phyloP scores from a whole-genome alignment of 257 asterid species.

The Plantago ovata region DNA sequence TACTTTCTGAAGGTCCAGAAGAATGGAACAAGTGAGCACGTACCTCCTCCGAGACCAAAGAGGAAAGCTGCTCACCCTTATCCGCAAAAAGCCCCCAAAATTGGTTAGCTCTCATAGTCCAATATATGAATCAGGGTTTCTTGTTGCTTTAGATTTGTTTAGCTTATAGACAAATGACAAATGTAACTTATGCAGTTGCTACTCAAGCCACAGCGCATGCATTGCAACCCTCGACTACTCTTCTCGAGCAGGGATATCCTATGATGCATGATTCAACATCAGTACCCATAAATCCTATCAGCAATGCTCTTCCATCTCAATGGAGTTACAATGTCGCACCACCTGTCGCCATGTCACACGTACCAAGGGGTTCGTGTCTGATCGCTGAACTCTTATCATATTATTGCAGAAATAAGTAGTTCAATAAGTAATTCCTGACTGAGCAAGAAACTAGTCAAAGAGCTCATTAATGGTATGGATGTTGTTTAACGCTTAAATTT shows the following conservation, averaged over 20 bases:
- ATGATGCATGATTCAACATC: constrained; percentile 42
- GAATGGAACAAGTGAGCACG: constrained; percentile 73
- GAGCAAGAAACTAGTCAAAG: background rate
- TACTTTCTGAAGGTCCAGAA: constrained; percentile 88
- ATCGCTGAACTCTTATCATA: background rate
- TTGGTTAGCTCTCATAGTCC: constrained; percentile 7
- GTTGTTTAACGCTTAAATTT: background rate
- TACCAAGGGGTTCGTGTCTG: constrained; percentile 41
- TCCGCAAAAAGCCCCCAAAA: constrained; percentile 82
- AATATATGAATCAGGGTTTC: background rate
- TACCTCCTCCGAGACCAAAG: constrained; percentile 99
- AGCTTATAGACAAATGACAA: constrained; percentile 2
- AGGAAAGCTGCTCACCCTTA: constrained; percentile 90
- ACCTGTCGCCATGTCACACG: constrained; percentile 29
- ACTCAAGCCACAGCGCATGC: constrained; percentile 37
- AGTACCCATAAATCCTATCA: constrained; percentile 33
- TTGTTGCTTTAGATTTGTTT: constrained; percentile 2
- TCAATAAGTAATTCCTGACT: background rate
- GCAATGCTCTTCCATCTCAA: constrained; percentile 38
- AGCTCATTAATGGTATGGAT: background rate
- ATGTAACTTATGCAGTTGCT: constrained; percentile 26
- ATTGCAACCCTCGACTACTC: constrained; percentile 42
- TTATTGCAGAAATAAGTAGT: background rate
- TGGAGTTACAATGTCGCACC: constrained; percentile 45
- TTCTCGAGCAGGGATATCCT: constrained; percentile 39